Percentiles rank a stretch among this genome's conserved stretches.
Evolutionary conservation across 2,329 filamentous ascomycete genomes (phyloP).

Genomic region (Neurospora sp.): DNA sequence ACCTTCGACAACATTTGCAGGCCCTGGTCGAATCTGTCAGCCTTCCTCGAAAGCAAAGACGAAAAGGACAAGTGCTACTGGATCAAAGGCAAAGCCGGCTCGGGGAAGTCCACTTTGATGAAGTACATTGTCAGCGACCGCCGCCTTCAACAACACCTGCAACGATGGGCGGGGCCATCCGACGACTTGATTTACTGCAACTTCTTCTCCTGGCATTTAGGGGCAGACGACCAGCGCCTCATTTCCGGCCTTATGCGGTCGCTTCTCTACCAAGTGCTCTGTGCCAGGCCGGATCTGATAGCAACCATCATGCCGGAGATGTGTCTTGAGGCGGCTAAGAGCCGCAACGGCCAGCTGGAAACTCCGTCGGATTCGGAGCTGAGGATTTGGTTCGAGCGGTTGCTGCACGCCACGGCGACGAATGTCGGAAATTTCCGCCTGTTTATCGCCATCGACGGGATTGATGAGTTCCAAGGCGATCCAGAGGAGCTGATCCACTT

Average conservation of each 20-base stretch:
- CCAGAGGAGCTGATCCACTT: not conserved
- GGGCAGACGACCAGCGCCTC: slow-evolving; percentile 23
- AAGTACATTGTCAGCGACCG: slow-evolving; percentile 21
- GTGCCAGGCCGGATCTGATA: slow-evolving; percentile 12
- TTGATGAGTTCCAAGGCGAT: slow-evolving; percentile 3
- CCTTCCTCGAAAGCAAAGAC: not conserved
- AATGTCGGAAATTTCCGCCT: not conserved
- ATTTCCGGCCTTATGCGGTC: slow-evolving; percentile 24
- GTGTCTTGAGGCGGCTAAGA: not conserved
- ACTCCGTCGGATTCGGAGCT: not conserved
- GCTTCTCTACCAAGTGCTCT: slow-evolving; percentile 22
- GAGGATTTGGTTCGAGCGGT: not conserved
- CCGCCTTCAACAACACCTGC: not conserved
- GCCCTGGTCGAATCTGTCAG: not conserved
- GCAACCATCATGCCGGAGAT: not conserved
- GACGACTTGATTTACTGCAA: slow-evolving; percentile 15
- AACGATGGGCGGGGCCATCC: slow-evolving; percentile 20
- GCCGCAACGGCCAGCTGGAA: not conserved
- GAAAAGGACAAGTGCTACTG: slow-evolving; percentile 16
- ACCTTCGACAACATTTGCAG: not conserved
- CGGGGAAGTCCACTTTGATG: slow-evolving; percentile 33
- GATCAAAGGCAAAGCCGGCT: slow-evolving; percentile 30
- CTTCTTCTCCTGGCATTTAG: slow-evolving; percentile 28
- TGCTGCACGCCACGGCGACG: not conserved
- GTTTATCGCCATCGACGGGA: slow-evolving; percentile 1